phyloP scores from a whole-genome alignment of 2,329 filamentous ascomycete species.

The Trichoderma sp. region DNA sequence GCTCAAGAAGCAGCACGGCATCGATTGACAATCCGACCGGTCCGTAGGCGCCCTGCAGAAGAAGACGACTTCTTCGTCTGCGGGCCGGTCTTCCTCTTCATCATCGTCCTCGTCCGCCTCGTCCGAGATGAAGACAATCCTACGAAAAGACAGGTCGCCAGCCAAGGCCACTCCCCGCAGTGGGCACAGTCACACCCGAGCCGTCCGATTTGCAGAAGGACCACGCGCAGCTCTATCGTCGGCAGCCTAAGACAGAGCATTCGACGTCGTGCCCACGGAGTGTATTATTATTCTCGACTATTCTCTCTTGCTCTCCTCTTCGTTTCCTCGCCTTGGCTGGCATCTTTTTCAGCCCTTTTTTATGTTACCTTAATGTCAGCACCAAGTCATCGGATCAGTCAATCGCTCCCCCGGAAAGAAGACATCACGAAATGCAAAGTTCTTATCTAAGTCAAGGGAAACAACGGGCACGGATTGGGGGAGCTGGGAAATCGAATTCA shows the following conservation, averaged over 20 bases:
- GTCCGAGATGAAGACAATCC: constrained; percentile 48
- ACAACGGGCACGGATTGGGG: constrained; percentile 18
- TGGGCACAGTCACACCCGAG: constrained; percentile 44
- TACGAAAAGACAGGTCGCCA: constrained; percentile 47
- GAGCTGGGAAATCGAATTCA: constrained; percentile 19
- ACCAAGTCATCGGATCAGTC: constrained; percentile 21
- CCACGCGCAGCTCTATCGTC: constrained; percentile 43
- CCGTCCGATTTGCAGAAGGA: constrained; percentile 48
- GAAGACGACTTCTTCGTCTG: constrained; percentile 53
- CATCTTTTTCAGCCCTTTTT: constrained; percentile 10
- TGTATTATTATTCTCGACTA: constrained; percentile 11
- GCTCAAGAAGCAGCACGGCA: constrained; percentile 96
- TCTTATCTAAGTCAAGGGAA: constrained; percentile 16
- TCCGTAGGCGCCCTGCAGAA: constrained; percentile 56
- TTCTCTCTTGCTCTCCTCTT: constrained; percentile 2
- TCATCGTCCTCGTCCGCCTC: constrained; percentile 48
- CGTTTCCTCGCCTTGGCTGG: constrained; percentile 26
- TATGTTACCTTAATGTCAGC: constrained; percentile 25
- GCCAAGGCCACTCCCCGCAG: constrained; percentile 41
- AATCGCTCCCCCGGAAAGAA: constrained; percentile 12
- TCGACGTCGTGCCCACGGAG: constrained; percentile 16
- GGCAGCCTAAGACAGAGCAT: constrained; percentile 42
- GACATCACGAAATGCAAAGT: constrained; percentile 11
- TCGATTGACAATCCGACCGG: constrained; percentile 90
- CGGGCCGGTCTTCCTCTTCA: constrained; percentile 62